Evolutionary conservation across 2,329 filamentous ascomycete species (phyloP), one percentile per base, ranked within the genome.

Genomic region (Cadophora sp.): DNA sequence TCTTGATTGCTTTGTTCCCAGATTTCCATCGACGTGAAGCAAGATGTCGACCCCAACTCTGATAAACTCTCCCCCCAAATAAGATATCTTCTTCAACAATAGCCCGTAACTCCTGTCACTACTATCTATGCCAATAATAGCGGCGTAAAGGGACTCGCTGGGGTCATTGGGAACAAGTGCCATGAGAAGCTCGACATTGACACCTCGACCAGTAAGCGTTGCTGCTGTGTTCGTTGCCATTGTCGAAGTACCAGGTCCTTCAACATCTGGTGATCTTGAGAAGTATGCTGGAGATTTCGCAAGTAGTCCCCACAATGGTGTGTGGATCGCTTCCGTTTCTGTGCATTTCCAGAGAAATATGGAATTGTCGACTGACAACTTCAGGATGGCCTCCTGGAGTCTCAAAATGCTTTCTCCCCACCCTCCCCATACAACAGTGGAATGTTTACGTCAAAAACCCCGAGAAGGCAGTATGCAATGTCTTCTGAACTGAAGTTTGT

Each of bases 361-460:
- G 11, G 47, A 48, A 18, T 24, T 48, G n/a, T 48, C 47, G 13
- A 24, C 47, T 18, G 47, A 22, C 24, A 20, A 48, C 47, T 48
- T 48, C 6, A 48, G 13, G 47, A 48, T 33, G 30, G 33, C 51
- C 14, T 56, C 51, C n/a, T 56, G 51, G 18, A 56, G 27, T n/a
- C 51, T 56, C 51, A 36, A 20, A 56, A 56, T 13, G 51, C 24
- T 5, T 56, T 18, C 51, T 56, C 51, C 2, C 20, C 1, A 0
- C 78, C 78, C 55, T 80, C 78, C 0, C 81, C 81, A 62, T 83
- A 83, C 0, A 83, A 48, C 5, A 83, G 68, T 0, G 81, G 78
- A 78, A 83, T 82, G 45, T 80, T 79, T 20, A 83, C 75, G 1
- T 74, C 74, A 36, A 83, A 83, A 0, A 83, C 74, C 0, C 81